Evolutionary conservation across 108 stramenopile genomes (phyloP), one percentile per base, ranked within the genome.

Genomic region (Poteriospumella lacustris): DNA sequence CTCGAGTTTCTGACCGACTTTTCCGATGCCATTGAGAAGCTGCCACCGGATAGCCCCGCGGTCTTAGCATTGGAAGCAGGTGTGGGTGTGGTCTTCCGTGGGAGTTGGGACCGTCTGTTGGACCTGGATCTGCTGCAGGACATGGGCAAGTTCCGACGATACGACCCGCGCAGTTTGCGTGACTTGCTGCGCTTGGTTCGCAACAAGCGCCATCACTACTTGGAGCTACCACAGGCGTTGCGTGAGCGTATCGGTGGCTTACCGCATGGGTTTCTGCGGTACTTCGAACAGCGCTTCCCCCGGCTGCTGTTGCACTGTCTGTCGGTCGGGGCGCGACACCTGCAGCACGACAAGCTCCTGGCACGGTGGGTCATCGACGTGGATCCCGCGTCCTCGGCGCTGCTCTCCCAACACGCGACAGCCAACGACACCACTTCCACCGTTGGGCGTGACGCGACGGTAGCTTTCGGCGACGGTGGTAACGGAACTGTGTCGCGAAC

Each of bases 171-270:
- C 44, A 92, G 91, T 69, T 89, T 95, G 42, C 81, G 94, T 34
- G 96, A 97, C 78, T 83, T 89, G 29, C 80, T 97, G 39, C 83
- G 96, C 59, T 83, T 97, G 77, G 92, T 97, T 77, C 83, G 96
- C 43, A 97, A 97, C 79, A 97, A 97, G 80, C 86, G 92, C 58
- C 93, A 95, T 84, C 96, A 97, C 82, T 94, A 89, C 68, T 91
- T 94, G 44, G 94, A 95, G 79, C 78, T 97, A 39, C 89, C 93
- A 19, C 72, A 81, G 56, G 64, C 82, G 34, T 83, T 95, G 19
- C 90, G 87, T 59, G 59, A 38, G 41, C 70, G 64, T 2, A 84
- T 89, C 62, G 80, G 24, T 58, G 56, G 24, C 41, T 43, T 68
- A 24, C 67, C 67, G 0, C 42, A 64, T 19, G 59, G 58, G 31